These are phyloP conservation scores for Ophiognomonia clavigignenti-juglandacearum DNA, from an alignment of 2,329 filamentous ascomycete genomes.

Conservation along the genomic window DNA sequence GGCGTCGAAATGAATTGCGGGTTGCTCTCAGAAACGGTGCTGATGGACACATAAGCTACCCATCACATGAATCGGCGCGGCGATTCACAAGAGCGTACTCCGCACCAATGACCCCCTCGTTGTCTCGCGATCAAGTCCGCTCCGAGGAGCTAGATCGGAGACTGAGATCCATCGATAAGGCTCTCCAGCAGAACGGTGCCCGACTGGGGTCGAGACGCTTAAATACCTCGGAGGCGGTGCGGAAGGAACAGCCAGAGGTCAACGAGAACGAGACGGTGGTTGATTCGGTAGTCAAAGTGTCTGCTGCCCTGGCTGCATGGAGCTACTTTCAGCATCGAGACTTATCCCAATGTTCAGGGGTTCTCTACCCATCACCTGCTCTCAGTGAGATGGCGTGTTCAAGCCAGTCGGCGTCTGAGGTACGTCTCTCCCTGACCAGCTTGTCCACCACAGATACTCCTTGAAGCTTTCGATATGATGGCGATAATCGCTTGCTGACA, in stretches of 20 bases:
- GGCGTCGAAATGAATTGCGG: too few relatives aligned
- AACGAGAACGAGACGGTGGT: background rate
- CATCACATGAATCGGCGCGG: background rate
- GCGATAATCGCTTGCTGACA: background rate
- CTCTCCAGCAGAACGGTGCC: background rate
- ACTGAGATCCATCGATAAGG: background rate
- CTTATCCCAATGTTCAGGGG: too few relatives aligned
- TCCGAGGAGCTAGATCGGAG: conserved; percentile 3
- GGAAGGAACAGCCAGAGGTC: background rate
- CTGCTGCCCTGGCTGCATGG: background rate
- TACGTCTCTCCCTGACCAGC: background rate
- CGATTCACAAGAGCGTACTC: background rate
- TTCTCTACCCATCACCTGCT: background rate
- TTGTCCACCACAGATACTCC: background rate
- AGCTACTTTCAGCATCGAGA: background rate
- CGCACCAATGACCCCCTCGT: background rate
- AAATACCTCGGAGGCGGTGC: conserved; percentile 1
- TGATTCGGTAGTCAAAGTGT: background rate
- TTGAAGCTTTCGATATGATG: too few relatives aligned
- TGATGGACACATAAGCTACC: background rate
- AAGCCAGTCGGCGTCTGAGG: background rate
- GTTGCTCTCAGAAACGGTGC: background rate
- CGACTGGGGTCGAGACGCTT: background rate
- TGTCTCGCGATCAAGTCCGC: background rate
- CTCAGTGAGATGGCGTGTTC: background rate